A percentile compares a stretch with the other conserved stretches of the same genome.
phyloP scores from a whole-genome alignment of 352 stramenopile genomes.

The Phytophthora gonapodyides region DNA sequence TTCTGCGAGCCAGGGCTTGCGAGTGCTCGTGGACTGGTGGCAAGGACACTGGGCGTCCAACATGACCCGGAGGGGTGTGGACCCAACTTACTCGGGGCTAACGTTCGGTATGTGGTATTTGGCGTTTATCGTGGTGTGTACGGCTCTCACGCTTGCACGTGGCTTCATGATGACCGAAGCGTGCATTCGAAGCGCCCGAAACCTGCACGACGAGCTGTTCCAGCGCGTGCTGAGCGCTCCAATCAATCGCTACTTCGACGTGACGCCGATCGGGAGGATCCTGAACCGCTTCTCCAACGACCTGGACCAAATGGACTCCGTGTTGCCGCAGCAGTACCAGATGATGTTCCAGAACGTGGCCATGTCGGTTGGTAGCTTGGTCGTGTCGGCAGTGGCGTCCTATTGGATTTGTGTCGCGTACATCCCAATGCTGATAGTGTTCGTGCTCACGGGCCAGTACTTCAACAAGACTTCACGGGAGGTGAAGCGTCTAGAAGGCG shows the following conservation, averaged over 20 bases:
- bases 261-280: constrained; percentile 53
- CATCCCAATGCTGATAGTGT: constrained; percentile 60
- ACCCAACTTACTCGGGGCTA: constrained; percentile 35
- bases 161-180: constrained; percentile 40
- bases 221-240: constrained; percentile 46
- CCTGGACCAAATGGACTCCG: constrained; percentile 50
- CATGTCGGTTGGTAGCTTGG: constrained; percentile 33
- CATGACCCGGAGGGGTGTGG: constrained; percentile 13
- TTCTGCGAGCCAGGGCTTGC: constrained; percentile 18
- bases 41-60: constrained; percentile 35
- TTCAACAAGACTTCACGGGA: constrained; percentile 83
- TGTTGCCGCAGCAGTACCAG: constrained; percentile 41
- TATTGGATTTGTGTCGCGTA: constrained; percentile 50
- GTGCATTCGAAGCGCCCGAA: constrained; percentile 37
- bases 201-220: constrained; percentile 47
- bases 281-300: constrained; percentile 62
- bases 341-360: constrained; percentile 39
- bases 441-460: constrained; percentile 69
- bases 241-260: constrained; percentile 55
- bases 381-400: constrained; percentile 40
- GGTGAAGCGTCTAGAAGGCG: constrained; percentile 93
- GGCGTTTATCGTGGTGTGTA: constrained; percentile 33
- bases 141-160: constrained; percentile 28
- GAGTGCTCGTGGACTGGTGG: constrained; percentile 38
- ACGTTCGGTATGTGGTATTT: constrained; percentile 41